These are phyloP conservation scores for Auriscalpium microsporum DNA, from an alignment of 768 basidiomycete species.

Conservation along the genomic window DNA sequence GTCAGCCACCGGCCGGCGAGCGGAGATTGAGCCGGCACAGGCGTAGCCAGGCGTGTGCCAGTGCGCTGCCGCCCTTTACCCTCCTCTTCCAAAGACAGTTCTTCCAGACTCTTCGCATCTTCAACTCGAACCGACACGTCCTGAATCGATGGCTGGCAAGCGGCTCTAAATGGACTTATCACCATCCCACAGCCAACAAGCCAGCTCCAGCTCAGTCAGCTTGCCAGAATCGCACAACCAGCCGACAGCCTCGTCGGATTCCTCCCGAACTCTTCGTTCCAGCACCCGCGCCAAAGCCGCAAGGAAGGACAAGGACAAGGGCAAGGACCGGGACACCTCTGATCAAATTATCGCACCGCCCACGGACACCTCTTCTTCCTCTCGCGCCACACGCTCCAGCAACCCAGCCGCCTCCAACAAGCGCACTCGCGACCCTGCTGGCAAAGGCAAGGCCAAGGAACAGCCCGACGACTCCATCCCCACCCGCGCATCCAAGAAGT, in stretches of 20 bases:
- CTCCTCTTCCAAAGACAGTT: too few species aligned
- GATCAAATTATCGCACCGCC: conserved; percentile 10
- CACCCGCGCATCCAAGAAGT: conserved; percentile 55
- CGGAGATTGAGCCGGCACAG: too few species aligned
- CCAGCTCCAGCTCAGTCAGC: conserved; percentile 44
- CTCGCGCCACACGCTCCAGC: conserved; percentile 14
- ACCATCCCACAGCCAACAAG: conserved; percentile 63
- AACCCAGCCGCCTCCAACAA: conserved; percentile 7
- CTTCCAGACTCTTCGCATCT: background rate
- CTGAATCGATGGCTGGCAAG: conserved; percentile 73
- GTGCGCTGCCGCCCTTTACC: too few species aligned
- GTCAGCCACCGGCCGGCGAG: too few species aligned
- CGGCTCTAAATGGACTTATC: conserved; percentile 89
- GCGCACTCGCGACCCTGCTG: conserved; percentile 12
- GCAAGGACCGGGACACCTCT: conserved; percentile 22
- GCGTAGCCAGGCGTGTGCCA: too few species aligned
- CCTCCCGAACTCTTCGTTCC: conserved; percentile 51
- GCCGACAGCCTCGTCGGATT: conserved; percentile 39
- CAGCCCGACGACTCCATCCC: conserved; percentile 50
- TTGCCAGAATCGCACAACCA: conserved; percentile 31
- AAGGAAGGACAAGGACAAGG: conserved; percentile 19
- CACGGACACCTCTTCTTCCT: conserved; percentile 11
- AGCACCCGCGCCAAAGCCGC: conserved; percentile 38
- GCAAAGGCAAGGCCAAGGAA: conserved; percentile 64
- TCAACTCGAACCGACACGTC: background rate